Evolutionary conservation across 805 yeast genomes (phyloP).

Genomic region (Zygosaccharomyces rouxii): DNA sequence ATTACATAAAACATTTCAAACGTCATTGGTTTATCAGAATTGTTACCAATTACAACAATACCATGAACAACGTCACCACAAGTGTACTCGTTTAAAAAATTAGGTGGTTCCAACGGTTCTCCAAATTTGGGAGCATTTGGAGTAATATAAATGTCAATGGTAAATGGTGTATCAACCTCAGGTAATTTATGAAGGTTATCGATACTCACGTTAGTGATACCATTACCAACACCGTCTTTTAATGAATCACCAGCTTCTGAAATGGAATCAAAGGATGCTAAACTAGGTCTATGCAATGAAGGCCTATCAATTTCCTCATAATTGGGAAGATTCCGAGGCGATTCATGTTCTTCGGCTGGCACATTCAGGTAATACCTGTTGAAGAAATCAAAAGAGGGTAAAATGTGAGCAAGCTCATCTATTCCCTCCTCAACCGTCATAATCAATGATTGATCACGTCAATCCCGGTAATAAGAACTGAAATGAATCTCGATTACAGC

Average conservation of each 20-base stretch:
- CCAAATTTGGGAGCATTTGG: constrained; percentile 24
- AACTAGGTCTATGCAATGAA: not conserved
- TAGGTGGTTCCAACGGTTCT: constrained; percentile 27
- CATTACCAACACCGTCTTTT: not conserved
- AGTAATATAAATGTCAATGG: constrained; percentile 24
- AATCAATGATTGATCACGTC: not conserved
- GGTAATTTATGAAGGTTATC: constrained; percentile 26
- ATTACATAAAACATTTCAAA: constrained; percentile 58
- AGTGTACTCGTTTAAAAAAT: constrained; percentile 42
- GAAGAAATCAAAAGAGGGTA: not conserved
- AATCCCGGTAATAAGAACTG: too few species aligned
- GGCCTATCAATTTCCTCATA: not conserved
- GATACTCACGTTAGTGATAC: constrained; percentile 6
- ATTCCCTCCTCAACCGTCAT: not conserved
- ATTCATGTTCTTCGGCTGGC: too few species aligned
- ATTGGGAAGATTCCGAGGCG: not conserved
- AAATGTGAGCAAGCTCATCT: not conserved
- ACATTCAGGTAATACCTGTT: not conserved
- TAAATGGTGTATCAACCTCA: constrained; percentile 16
- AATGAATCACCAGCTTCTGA: not conserved
- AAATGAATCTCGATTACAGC: too few species aligned
- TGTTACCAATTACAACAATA: constrained; percentile 42
- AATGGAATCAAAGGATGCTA: not conserved
- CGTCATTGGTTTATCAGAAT: constrained; percentile 39
- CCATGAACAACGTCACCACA: constrained; percentile 57